Evolutionary conservation across 768 basidiomycete genomes (phyloP).

Genomic region (Gloeopeniophorella convolvens): DNA sequence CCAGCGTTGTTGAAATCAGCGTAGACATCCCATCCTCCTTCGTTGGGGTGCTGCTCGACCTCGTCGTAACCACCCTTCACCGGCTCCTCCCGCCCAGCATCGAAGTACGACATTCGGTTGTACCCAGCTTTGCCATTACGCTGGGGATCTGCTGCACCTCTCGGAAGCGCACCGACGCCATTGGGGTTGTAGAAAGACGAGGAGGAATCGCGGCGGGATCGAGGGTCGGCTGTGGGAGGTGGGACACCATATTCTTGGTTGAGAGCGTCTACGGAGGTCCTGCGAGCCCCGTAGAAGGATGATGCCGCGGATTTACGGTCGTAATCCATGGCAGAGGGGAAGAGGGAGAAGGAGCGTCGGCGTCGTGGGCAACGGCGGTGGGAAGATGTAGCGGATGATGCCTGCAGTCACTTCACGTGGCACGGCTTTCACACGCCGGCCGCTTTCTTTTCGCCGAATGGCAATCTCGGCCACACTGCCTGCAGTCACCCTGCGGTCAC

Average conservation of each 20-base stretch:
- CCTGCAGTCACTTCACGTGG: not conserved
- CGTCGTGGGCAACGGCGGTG: conserved; percentile 1
- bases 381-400: not conserved
- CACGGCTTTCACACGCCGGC: not conserved
- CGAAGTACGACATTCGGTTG: conserved; percentile 62
- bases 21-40: conserved; percentile 68
- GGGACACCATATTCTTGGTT: conserved; percentile 43
- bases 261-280: conserved; percentile 55
- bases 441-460: too few relatives aligned
- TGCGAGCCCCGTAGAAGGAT: conserved; percentile 68
- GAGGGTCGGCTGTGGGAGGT: conserved; percentile 24
- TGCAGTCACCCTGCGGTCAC: too few relatives aligned
- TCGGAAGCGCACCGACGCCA: conserved; percentile 30
- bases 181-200: conserved; percentile 56
- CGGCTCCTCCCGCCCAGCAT: conserved; percentile 66
- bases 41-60: conserved; percentile 36
- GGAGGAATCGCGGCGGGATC: conserved; percentile 57
- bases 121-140: conserved; percentile 49
- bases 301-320: conserved; percentile 76
- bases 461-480: too few relatives aligned
- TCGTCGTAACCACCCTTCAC: conserved; percentile 75
- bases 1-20: conserved; percentile 88
- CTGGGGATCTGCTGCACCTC: conserved; percentile 23
- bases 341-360: conserved; percentile 3
- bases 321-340: conserved; percentile 47